These are phyloP conservation scores for Paracorniculantispora psalliotae DNA, from an alignment of 2,329 filamentous ascomycete species.

Conservation along the genomic window DNA sequence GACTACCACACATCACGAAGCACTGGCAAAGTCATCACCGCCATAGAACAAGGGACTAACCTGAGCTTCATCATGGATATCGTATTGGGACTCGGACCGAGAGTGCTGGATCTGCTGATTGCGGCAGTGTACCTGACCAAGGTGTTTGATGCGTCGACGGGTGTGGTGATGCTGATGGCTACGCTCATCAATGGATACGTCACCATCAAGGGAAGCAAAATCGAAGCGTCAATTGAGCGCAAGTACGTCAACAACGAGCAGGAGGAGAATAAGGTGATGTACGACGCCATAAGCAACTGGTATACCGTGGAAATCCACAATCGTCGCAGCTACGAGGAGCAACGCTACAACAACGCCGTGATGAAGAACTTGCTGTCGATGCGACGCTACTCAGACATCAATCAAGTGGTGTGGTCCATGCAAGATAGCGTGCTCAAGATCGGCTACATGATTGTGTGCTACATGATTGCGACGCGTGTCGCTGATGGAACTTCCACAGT, in stretches of 20 bases:
- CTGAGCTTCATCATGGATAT: conserved; percentile 54
- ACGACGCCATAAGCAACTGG: conserved; percentile 35
- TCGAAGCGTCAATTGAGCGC: conserved; percentile 15
- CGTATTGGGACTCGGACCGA: conserved; percentile 53
- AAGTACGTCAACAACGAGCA: conserved; percentile 15
- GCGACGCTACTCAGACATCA: conserved; percentile 13
- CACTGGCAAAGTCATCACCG: conserved; percentile 56
- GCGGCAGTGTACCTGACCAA: conserved; percentile 56
- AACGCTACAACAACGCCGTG: conserved; percentile 18
- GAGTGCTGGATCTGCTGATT: conserved; percentile 54
- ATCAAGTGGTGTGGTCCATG: conserved; percentile 11
- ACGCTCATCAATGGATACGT: conserved; percentile 17
- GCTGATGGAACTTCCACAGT: conserved; percentile 23
- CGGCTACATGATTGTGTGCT: conserved; percentile 21
- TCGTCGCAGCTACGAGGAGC: conserved; percentile 20
- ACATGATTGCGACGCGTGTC: conserved; percentile 15
- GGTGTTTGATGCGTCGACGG: conserved; percentile 38
- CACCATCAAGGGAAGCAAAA: conserved; percentile 16
- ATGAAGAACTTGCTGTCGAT: conserved; percentile 12
- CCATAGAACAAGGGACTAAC: conserved; percentile 56
- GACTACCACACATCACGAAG: conserved; percentile 63
- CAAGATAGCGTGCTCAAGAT: conserved; percentile 17
- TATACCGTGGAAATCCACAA: conserved; percentile 44
- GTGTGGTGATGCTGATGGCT: conserved; percentile 20
- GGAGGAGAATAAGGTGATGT: conserved; percentile 17